A percentile compares a stretch with the other conserved stretches of the same genome.
Evolutionary conservation across 2,329 filamentous ascomycete species (phyloP).

Genomic region (Xylaria sp.): DNA sequence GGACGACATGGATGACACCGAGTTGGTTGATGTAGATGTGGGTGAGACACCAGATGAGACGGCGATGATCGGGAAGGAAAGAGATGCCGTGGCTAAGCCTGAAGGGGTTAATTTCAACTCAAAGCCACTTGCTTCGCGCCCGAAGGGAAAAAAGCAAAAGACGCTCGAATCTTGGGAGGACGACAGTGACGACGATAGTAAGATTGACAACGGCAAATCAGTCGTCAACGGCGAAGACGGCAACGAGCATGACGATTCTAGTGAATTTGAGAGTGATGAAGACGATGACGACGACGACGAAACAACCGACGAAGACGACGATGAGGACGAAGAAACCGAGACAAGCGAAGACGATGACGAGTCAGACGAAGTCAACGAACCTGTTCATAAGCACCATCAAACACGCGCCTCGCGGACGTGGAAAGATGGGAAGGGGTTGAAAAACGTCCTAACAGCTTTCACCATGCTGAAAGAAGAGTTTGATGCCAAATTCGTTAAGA

Average conservation of each 20-base stretch:
- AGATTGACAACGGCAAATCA: too few relatives aligned
- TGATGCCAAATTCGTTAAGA: slow-evolving; percentile 57
- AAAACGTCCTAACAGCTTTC: slow-evolving; percentile 56
- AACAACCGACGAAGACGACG: not conserved
- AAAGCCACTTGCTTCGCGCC: not conserved
- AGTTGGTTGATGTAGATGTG: slow-evolving; percentile 41
- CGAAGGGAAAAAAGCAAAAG: slow-evolving; percentile 35
- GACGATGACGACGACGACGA: not conserved
- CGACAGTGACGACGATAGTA: slow-evolving; percentile 24
- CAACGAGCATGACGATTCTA: not conserved
- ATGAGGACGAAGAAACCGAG: not conserved
- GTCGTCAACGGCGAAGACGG: slow-evolving; percentile 29
- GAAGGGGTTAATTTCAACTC: not conserved
- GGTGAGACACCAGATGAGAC: slow-evolving; percentile 26
- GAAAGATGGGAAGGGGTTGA: slow-evolving; percentile 41
- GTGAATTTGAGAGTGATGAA: not conserved
- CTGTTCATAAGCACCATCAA: not conserved
- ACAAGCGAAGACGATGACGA: not conserved
- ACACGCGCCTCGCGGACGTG: not conserved
- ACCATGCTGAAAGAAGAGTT: slow-evolving; percentile 53
- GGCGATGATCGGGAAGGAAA: slow-evolving; percentile 17
- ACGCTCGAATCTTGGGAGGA: slow-evolving; percentile 48
- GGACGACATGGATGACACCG: slow-evolving; percentile 38
- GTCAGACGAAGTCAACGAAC: not conserved
- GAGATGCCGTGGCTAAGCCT: slow-evolving; percentile 15